These are phyloP conservation scores for Fusarium sp. DNA, from an alignment of 2,329 filamentous ascomycete genomes.

Conservation along the genomic window DNA sequence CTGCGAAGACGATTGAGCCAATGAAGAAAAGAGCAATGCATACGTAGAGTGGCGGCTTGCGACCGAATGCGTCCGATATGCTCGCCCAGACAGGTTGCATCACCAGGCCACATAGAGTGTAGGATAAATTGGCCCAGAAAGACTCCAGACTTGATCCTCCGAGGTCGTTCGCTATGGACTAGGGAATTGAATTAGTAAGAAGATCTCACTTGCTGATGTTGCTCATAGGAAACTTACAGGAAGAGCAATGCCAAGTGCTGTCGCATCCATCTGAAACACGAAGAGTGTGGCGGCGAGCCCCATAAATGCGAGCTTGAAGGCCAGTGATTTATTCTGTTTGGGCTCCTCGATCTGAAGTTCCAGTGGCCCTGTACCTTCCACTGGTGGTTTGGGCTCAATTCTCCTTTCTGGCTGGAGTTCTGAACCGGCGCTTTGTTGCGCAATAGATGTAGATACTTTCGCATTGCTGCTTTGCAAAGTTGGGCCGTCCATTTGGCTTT, in stretches of 20 bases:
- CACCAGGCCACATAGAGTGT: conserved; percentile 22
- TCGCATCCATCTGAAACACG: conserved; percentile 24
- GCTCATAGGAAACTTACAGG: background rate
- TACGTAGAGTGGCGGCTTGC: conserved; percentile 16
- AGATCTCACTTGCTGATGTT: too few relatives aligned
- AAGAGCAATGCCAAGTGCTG: conserved; percentile 23
- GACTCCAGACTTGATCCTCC: conserved; percentile 23
- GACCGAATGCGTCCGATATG: conserved; percentile 24
- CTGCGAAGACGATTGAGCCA: conserved; percentile 17
- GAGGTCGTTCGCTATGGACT: conserved; percentile 28
- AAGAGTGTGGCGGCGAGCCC: conserved; percentile 17
- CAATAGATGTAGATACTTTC: background rate
- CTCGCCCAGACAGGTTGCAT: conserved; percentile 28
- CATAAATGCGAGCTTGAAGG: conserved; percentile 18
- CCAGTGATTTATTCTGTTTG: conserved; percentile 13
- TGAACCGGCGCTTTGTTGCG: background rate
- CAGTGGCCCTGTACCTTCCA: background rate
- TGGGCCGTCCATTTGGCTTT: background rate
- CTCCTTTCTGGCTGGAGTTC: background rate
- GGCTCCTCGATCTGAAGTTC: background rate
- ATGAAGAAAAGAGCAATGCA: conserved; percentile 16
- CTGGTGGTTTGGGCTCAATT: background rate
- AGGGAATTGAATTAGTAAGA: background rate
- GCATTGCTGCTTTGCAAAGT: rapidly evolving
- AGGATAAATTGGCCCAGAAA: conserved; percentile 22